A percentile compares a stretch with the other conserved stretches of the same genome.
Evolutionary conservation across 768 basidiomycete species (phyloP).

Genomic region (Leccinum ochraceum): DNA sequence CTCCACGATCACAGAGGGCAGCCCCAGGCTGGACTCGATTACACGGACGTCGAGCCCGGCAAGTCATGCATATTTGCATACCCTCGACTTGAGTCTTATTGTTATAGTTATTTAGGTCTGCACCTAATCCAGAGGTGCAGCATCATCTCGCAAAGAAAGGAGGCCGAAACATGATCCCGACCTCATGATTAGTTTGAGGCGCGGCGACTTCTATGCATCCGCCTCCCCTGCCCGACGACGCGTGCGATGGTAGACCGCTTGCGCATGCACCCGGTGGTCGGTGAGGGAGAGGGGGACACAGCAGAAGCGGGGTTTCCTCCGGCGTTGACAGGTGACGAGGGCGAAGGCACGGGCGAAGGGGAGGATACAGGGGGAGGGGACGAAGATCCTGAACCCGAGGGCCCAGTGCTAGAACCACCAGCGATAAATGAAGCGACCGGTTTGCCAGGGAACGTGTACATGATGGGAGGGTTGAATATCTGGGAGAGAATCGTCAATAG

Average conservation of each 20-base stretch:
- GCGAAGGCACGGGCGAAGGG: not conserved
- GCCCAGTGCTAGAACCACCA: slow-evolving; percentile 11
- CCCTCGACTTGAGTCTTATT: not conserved
- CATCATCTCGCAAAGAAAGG: not conserved
- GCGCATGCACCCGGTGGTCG: slow-evolving; percentile 11
- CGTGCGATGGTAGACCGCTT: slow-evolving; percentile 15
- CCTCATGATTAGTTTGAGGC: slow-evolving; percentile 11
- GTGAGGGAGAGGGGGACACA: not conserved
- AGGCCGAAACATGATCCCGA: too few species aligned
- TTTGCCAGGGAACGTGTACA: slow-evolving; percentile 57
- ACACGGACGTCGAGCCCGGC: slow-evolving; percentile 8
- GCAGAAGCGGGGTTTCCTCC: slow-evolving; percentile 2
- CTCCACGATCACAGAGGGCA: not conserved
- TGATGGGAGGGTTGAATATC: slow-evolving; percentile 30
- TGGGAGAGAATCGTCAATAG: slow-evolving; percentile 3
- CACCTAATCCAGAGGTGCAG: slow-evolving; percentile 12
- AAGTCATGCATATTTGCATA: not conserved
- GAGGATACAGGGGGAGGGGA: not conserved
- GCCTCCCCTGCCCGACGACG: slow-evolving; percentile 1
- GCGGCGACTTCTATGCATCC: slow-evolving; percentile 22
- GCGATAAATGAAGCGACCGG: slow-evolving; percentile 43
- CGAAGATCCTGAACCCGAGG: slow-evolving; percentile 7
- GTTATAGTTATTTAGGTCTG: not conserved
- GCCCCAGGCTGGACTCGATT: slow-evolving; percentile 9
- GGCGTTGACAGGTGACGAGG: not conserved